Percentiles rank a stretch among this genome's conserved stretches.
Evolutionary conservation across 768 basidiomycete species (phyloP).

Genomic region (Erythrobasidium yunnanense): DNA sequence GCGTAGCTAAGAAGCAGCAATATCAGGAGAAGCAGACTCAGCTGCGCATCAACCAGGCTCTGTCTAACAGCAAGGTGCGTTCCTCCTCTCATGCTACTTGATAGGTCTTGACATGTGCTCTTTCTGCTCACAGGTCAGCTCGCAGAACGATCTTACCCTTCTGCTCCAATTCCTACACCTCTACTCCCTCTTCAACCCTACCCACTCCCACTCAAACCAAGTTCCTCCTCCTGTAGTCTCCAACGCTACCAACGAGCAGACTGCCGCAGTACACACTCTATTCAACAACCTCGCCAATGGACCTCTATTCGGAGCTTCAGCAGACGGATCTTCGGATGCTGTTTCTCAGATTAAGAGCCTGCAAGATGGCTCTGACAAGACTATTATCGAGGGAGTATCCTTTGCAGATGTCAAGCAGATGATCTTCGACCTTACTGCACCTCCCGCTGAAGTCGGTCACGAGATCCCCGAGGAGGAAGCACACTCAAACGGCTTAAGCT

Average conservation of each 20-base stretch:
- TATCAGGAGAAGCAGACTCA: slow-evolving; percentile 33
- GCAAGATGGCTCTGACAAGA: slow-evolving; percentile 22
- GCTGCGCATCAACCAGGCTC: slow-evolving; percentile 31
- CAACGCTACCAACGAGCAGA: slow-evolving; percentile 35
- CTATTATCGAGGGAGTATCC: slow-evolving; percentile 33
- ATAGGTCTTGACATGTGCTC: not conserved
- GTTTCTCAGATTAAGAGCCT: slow-evolving; percentile 33
- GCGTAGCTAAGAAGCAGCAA: slow-evolving; percentile 3
- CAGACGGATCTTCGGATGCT: slow-evolving; percentile 28
- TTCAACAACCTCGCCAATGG: slow-evolving; percentile 33
- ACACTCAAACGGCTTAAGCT: slow-evolving; percentile 29
- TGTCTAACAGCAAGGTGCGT: slow-evolving; percentile 31
- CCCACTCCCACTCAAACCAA: slow-evolving; percentile 27
- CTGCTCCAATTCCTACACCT: slow-evolving; percentile 39
- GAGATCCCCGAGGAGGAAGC: slow-evolving; percentile 21
- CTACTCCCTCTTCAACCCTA: slow-evolving; percentile 32
- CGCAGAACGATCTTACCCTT: slow-evolving; percentile 31
- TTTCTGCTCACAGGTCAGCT: slow-evolving; percentile 17
- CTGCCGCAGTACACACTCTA: slow-evolving; percentile 33
- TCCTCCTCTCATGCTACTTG: not conserved
- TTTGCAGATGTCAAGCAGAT: slow-evolving; percentile 35
- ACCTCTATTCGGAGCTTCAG: slow-evolving; percentile 25
- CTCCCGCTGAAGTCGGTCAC: slow-evolving; percentile 16
- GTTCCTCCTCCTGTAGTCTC: slow-evolving; percentile 32
- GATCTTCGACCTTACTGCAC: slow-evolving; percentile 34